These are phyloP conservation scores for Vanrija pseudolonga DNA, from an alignment of 1,284 basidiomycete genomes.

Conservation along the genomic window DNA sequence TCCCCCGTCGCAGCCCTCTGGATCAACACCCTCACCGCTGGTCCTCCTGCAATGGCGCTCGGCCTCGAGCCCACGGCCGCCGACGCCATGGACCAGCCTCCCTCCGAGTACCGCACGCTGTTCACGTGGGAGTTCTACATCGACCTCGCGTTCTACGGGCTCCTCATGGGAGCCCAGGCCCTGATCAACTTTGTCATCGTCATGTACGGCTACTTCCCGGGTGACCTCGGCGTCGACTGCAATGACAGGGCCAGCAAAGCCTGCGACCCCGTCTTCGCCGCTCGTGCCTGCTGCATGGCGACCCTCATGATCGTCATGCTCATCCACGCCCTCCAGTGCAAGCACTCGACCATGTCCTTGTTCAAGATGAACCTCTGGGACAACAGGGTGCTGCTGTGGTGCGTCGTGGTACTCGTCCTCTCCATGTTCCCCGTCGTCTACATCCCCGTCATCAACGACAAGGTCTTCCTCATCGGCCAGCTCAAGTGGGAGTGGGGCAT, in stretches of 20 bases:
- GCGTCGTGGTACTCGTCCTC: constrained; percentile 39
- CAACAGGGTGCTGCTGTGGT: constrained; percentile 58
- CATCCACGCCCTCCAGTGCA: constrained; percentile 48
- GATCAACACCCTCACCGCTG: constrained; percentile 55
- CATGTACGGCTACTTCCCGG: constrained; percentile 49
- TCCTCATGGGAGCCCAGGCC: constrained; percentile 59
- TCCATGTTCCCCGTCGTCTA: constrained; percentile 47
- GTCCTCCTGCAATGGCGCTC: constrained; percentile 60
- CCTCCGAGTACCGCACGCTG: constrained; percentile 55
- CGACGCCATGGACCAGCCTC: constrained; percentile 60
- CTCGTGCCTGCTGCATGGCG: constrained; percentile 57
- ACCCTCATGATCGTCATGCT: constrained; percentile 55
- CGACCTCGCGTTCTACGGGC: constrained; percentile 62
- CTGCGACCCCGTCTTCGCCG: constrained; percentile 54
- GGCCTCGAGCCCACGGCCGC: constrained; percentile 58
- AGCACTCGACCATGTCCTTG: constrained; percentile 42
- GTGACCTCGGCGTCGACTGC: constrained; percentile 52
- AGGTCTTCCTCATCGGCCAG: constrained; percentile 41
- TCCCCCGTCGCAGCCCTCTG: constrained; percentile 64
- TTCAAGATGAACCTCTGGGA: constrained; percentile 55
- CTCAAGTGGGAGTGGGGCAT: constrained; percentile 50
- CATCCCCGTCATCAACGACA: constrained; percentile 48
- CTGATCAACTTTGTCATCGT: constrained; percentile 57
- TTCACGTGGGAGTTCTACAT: constrained; percentile 56
- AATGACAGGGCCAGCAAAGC: constrained; percentile 48